Conservation (phyloP, 441 rosid genomes). For the Adansonia gregorii region DNA sequence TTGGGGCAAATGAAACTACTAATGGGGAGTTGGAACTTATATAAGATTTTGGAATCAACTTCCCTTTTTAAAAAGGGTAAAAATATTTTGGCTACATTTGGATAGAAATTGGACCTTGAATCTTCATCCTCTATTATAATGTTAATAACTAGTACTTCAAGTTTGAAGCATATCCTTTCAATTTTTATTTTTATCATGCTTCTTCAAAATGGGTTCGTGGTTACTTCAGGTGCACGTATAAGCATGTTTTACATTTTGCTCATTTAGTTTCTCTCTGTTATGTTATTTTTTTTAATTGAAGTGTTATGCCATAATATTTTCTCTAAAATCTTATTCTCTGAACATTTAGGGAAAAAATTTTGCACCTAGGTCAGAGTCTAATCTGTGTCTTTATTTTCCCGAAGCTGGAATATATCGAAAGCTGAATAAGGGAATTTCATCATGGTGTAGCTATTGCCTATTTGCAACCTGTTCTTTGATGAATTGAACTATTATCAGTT, state of each 20-base stretch:
- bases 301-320: neutral
- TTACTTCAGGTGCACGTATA: neutral
- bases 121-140: neutral
- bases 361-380: neutral
- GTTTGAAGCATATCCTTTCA: neutral
- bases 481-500: neutral
- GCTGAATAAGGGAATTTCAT: neutral
- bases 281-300: neutral
- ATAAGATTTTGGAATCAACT: neutral
- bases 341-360: neutral
- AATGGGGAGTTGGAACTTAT: neutral
- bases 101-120: slow-evolving; percentile 3
- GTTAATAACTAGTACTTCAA: slow-evolving; percentile 11
- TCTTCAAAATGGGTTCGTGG: neutral
- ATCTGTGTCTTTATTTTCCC: neutral
- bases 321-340: neutral
- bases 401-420: neutral
- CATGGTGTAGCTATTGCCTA: neutral
- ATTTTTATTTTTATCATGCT: neutral
- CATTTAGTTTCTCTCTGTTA: neutral
- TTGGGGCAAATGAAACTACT: neutral
- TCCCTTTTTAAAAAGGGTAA: neutral
- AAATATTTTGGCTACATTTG: neutral
- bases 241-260: neutral
- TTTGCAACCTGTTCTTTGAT: neutral